phyloP scores from a whole-genome alignment of 257 asterid species.

The Jacaranda mimosifolia region DNA sequence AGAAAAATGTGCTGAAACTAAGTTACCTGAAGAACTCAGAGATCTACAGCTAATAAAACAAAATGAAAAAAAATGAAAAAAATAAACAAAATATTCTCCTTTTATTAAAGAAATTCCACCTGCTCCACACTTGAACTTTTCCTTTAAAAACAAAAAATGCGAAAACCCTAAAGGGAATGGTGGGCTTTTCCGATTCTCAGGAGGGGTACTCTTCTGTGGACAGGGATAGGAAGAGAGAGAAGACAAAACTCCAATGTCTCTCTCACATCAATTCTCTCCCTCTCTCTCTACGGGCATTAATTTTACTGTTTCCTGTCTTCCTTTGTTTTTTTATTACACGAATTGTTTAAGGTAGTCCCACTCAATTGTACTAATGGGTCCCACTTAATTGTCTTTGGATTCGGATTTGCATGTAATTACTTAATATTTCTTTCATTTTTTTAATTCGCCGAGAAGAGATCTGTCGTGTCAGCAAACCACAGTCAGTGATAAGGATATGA shows the following conservation, averaged over 20 bases:
- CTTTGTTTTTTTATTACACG: slow-evolving; percentile 32
- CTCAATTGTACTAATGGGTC: slow-evolving; percentile 33
- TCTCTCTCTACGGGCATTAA: slow-evolving; percentile 24
- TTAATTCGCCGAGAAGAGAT: not conserved
- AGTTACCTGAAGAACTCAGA: slow-evolving; percentile 45
- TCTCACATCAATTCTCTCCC: slow-evolving; percentile 40
- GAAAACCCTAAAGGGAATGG: slow-evolving; percentile 41
- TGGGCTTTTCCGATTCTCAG: slow-evolving; percentile 47
- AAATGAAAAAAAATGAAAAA: slow-evolving; percentile 29
- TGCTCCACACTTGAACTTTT: slow-evolving; percentile 16
- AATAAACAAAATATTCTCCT: slow-evolving; percentile 20
- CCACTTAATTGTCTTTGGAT: slow-evolving; percentile 48
- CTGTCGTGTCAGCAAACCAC: slow-evolving; percentile 15
- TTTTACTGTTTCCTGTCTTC: slow-evolving; percentile 30
- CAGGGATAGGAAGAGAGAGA: slow-evolving; percentile 51
- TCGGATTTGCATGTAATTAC: slow-evolving; percentile 46
- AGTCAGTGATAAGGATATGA: not conserved
- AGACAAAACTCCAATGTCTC: slow-evolving; percentile 55
- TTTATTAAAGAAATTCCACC: not conserved
- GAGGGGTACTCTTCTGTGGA: slow-evolving; percentile 45
- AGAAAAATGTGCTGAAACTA: slow-evolving; percentile 30
- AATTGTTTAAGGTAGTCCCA: slow-evolving; percentile 32
- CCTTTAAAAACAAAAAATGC: not conserved
- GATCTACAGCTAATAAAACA: slow-evolving; percentile 45
- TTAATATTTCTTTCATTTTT: not conserved